Conservation (phyloP, 1,284 basidiomycete species). For the Ganoderma boninense region DNA sequence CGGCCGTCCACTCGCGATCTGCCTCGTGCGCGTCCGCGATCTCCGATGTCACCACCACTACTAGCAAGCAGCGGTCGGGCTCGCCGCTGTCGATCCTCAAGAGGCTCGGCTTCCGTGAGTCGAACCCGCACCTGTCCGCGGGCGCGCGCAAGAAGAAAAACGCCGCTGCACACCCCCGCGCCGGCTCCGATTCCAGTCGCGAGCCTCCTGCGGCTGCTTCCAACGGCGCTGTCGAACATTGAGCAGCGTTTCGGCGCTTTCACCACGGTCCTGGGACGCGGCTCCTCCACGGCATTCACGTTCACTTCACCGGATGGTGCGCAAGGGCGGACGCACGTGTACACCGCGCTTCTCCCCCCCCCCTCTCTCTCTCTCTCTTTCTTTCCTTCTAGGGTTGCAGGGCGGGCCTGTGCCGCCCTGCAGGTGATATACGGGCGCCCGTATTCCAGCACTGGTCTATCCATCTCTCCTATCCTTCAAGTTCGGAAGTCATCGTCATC, state of each 20-base stretch:
- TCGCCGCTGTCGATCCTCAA: neutral
- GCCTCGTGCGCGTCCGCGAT: neutral
- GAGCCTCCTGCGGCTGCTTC: neutral
- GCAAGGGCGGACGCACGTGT: neutral
- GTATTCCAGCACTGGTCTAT: neutral
- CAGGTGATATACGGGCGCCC: constrained; percentile 1
- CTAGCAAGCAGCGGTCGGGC: neutral
- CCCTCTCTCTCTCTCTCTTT: neutral
- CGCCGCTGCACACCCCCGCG: neutral
- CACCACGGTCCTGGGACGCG: neutral
- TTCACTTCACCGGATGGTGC: neutral
- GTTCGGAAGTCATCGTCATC: too few species aligned
- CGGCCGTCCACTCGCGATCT: neutral
- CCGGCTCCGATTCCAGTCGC: too few species aligned
- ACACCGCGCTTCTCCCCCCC: neutral
- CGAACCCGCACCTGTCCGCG: neutral
- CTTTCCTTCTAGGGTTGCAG: neutral
- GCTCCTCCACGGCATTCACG: neutral
- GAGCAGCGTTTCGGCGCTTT: neutral
- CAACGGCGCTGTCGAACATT: neutral
- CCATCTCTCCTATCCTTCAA: neutral
- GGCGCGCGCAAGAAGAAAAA: neutral
- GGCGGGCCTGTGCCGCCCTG: neutral
- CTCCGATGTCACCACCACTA: neutral
- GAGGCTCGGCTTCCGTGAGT: neutral